Base-by-base conservation (phyloP, 306 rosid genomes). In the Lathyrus aphaca region DNA sequence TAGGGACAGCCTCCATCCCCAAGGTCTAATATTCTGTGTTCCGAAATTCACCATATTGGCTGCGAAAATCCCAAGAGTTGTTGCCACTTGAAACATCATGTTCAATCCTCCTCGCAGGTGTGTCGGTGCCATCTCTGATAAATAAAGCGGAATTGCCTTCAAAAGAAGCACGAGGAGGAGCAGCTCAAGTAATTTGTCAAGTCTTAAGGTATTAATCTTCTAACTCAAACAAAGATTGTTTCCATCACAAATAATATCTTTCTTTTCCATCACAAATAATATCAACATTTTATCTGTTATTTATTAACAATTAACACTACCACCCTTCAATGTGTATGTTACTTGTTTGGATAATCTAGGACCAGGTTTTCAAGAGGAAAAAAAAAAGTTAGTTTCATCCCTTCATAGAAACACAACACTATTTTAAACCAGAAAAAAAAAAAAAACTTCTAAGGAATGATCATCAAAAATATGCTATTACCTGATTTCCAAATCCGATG, bases 401-500 rank as follows among this genome's bases (percentile, higher is more conserved):
- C 39, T 35, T 35, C 12, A 50, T 50, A 8, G 6, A 50, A 50
- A 18, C 18, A 17, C 9, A 16, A 17, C 56, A 49, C 6, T 17
- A 9, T 18, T 50, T 50, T 50, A 17, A 50, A 18, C 27, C 27
- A 50, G 11, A 35, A 35, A 6, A 35, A 3, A 35, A 35, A 35
- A 7, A 35, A 7, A 35, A 23, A 8, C 17, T 53, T 32, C 40
- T 40, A 40, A 18, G 68, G 30, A 60, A 46, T 62, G 14, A 71
- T 35, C 29, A 63, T 16, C 46, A 44, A 60, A 72, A 68, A 58
- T 16, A 6, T 40, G 16, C 11, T 73, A 32, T 39, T 73, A 93
- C 97, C 96, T 93, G 98, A 75, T 93, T 88, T 50, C 96, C 98
- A 68, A 93, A 93, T 45, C 98, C 98, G 39, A 93, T 93, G 58